phyloP scores from a whole-genome alignment of 176 grass and related monocot genomes.

The Chrysopogon serrulatus region DNA sequence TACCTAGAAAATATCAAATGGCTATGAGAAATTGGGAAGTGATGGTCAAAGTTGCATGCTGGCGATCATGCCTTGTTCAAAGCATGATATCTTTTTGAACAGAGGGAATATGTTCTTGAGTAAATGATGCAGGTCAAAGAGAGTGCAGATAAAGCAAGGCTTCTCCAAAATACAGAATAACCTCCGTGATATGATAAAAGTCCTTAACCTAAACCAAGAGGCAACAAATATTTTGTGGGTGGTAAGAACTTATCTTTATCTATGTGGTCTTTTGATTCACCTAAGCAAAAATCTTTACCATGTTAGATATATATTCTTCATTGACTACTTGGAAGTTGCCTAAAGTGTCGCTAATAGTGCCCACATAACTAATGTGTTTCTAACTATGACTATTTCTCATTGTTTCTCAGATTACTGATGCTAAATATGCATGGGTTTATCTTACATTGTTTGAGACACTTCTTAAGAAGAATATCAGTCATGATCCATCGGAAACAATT shows the following conservation, averaged over 20 bases:
- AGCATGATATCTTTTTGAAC: background rate
- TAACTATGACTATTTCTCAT: background rate
- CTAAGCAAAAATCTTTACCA: background rate
- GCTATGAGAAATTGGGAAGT: too few relatives aligned
- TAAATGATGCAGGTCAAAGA: conserved; percentile 59
- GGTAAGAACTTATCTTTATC: conserved; percentile 34
- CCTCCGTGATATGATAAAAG: conserved; percentile 75
- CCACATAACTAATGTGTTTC: background rate
- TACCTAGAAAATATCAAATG: too few relatives aligned
- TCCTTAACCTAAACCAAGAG: conserved; percentile 49
- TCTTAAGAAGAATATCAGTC: conserved; percentile 49
- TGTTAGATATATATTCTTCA: background rate
- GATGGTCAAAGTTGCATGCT: background rate
- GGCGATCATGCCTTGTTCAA: background rate
- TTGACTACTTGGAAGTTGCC: background rate
- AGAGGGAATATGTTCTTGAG: background rate
- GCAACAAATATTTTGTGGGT: conserved; percentile 29
- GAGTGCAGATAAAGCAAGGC: conserved; percentile 49
- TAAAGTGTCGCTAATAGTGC: background rate
- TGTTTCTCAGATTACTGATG: conserved; percentile 55
- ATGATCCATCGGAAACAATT: conserved; percentile 43
- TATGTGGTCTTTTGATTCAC: background rate
- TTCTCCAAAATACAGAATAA: conserved; percentile 53
- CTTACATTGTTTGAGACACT: conserved; percentile 40
- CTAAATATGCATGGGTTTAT: conserved; percentile 60